Percentiles rank a stretch among this genome's conserved stretches.
Conservation (phyloP, 805 yeast species). For the Candida silvicultrix region DNA sequence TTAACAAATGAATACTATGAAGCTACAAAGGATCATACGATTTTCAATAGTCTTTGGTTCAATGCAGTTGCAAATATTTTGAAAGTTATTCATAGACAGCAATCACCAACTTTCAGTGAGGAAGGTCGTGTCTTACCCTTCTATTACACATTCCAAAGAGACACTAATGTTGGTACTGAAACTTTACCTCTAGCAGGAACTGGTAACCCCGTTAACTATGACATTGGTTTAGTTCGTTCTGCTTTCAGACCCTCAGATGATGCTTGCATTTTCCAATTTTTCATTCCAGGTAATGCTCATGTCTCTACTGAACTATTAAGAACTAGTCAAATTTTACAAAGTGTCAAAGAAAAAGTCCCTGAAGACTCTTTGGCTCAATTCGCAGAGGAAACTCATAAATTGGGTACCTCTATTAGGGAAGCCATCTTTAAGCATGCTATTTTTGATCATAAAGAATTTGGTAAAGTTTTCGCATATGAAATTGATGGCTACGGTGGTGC, state of each 20-base stretch:
- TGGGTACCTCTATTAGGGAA: conserved; percentile 35
- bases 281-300: conserved; percentile 83
- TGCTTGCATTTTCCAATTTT: conserved; percentile 71
- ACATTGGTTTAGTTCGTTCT: conserved; percentile 68
- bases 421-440: conserved; percentile 64
- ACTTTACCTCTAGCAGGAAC: conserved; percentile 72
- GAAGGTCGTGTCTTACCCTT: conserved; percentile 34
- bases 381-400: conserved; percentile 23
- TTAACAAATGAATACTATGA: conserved; percentile 65
- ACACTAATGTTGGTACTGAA: conserved; percentile 73
- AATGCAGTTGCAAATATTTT: conserved; percentile 48
- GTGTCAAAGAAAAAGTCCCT: conserved; percentile 11
- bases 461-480: conserved; percentile 81
- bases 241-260: conserved; percentile 90
- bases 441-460: conserved; percentile 60
- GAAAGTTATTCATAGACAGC: conserved; percentile 50
- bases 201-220: conserved; percentile 76
- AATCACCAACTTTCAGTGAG: conserved; percentile 51
- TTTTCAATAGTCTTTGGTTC: conserved; percentile 46
- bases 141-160: conserved; percentile 63
- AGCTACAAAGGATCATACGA: conserved; percentile 41
- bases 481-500: conserved; percentile 81
- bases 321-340: conserved; percentile 23
- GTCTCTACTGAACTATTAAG: conserved; percentile 55
- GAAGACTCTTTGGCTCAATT: conserved; percentile 26